These are phyloP conservation scores for Rhizopogon vulgaris DNA, from an alignment of 768 basidiomycete species.

Conservation along the genomic window DNA sequence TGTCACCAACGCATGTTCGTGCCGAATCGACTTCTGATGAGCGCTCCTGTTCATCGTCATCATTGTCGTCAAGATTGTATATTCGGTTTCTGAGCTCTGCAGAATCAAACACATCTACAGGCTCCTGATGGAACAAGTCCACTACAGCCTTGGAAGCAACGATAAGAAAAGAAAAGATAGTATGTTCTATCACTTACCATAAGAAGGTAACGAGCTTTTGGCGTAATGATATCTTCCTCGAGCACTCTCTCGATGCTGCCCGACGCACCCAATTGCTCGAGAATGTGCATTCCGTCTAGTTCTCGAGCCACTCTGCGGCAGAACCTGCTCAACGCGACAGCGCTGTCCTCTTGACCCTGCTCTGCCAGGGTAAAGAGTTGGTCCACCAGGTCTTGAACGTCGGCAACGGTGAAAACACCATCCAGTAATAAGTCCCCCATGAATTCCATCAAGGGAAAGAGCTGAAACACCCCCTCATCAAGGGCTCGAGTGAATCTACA, in stretches of 20 bases:
- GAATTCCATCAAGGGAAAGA: slow-evolving; percentile 9
- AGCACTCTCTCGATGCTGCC: slow-evolving; percentile 11
- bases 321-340: slow-evolving; percentile 15
- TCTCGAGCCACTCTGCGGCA: slow-evolving; percentile 11
- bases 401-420: slow-evolving; percentile 12
- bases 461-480: slow-evolving; percentile 6
- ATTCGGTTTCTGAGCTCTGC: slow-evolving; percentile 12
- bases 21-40: background rate
- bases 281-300: slow-evolving; percentile 13
- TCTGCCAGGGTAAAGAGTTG: slow-evolving; percentile 9
- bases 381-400: slow-evolving; percentile 15
- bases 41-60: background rate
- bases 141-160: slow-evolving; percentile 12
- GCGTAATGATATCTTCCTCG: slow-evolving; percentile 13
- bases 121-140: slow-evolving; percentile 13
- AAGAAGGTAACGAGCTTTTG: slow-evolving; percentile 16
- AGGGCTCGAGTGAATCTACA: slow-evolving; percentile 2
- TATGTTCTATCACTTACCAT: slow-evolving; percentile 11
- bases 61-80: slow-evolving; percentile 8
- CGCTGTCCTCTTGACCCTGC: slow-evolving; percentile 7
- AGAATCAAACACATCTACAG: slow-evolving; percentile 19
- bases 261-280: slow-evolving; percentile 11
- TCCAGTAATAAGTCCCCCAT: slow-evolving; percentile 17
- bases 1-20: background rate
- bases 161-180: background rate